A percentile compares a stretch with the other conserved stretches of the same genome.
Conservation (phyloP, 495 filamentous ascomycete genomes). For the Sabuloglossum arenarium region DNA sequence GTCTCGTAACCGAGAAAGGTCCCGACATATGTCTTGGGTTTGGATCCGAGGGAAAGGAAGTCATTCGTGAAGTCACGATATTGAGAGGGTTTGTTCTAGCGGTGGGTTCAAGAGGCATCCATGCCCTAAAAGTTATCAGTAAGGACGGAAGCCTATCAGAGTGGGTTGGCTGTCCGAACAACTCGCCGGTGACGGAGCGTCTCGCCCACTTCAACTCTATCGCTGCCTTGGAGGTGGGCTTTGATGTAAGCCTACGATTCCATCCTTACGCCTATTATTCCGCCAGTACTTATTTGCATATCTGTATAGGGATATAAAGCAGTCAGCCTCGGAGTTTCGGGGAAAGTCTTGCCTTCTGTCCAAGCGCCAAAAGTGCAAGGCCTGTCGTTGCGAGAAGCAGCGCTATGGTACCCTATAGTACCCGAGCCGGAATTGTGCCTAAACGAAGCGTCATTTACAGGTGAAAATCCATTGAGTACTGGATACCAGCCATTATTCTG, state of each 20-base stretch:
- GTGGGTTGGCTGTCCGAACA: constrained; percentile 4
- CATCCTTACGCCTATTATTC: background rate
- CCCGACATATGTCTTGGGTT: constrained; percentile 1
- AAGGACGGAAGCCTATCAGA: constrained; percentile 1
- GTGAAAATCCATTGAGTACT: constrained; percentile 1
- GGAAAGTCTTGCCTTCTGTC: background rate
- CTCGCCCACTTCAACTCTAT: constrained; percentile 1
- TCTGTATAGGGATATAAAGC: constrained; percentile 1
- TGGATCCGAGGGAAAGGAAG: background rate
- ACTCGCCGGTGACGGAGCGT: constrained; percentile 3
- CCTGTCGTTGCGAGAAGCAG: background rate
- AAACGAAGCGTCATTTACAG: constrained; percentile 4
- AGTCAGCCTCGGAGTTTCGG: constrained; percentile 3
- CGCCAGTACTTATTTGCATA: background rate
- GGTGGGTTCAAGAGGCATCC: constrained; percentile 2
- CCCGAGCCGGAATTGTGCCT: constrained; percentile 4
- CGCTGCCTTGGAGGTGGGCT: constrained; percentile 2
- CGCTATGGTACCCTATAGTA: constrained; percentile 4
- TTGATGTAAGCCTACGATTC: constrained; percentile 3
- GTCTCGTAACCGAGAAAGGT: constrained; percentile 2
- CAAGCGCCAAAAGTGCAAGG: background rate
- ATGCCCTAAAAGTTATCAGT: constrained; percentile 1
- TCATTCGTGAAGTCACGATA: background rate
- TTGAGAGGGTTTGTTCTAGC: constrained; percentile 3
- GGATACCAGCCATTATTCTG: constrained; percentile 3